Base-by-base conservation (phyloP, 2,329 filamentous ascomycete genomes). In the Diaporthe australafricana region DNA sequence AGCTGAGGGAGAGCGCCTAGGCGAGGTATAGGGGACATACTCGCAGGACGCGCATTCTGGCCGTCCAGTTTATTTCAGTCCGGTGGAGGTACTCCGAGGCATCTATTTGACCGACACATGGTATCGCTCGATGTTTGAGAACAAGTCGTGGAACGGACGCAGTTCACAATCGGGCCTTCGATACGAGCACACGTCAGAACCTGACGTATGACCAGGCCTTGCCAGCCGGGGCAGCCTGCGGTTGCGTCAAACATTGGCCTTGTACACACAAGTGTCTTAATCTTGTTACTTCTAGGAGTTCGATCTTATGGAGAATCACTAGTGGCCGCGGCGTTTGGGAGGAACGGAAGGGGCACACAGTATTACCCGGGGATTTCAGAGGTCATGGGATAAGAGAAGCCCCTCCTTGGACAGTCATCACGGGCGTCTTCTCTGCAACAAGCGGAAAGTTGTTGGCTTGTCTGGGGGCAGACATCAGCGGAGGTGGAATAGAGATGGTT, bases 41-140 rank as follows among this genome's bases (percentile, higher is more conserved):
- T 5, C 16, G 60, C 69, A 68, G 75, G 75, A 65, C 38, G 50
- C 35, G 42, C 8, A 20, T 25, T 12, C 35, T 38, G 30, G 30
- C 27, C 25, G 12, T n/a, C 60, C 45, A 12, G 5, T 11, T 30
- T 50, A 50, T 45, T 35, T 2, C 30, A 65, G 42, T 45, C 45
- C 45, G 27, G 0, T 1, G 8, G 5, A 2, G 8, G 30, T n/a
- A 25, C 1, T n/a, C 12, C 30, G 22, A 35, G 45, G 12, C n/a
- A 11, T 63, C 42, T 32, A 35, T 27, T 25, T 48, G 60, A 14
- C 30, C 27, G 3, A 25, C 2, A 27, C 48, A 38, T 50, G 45
- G 60, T 38, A 25, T n/a, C 14, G 45, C 45, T 50, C 30, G 4
- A 48, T 63, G 42, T 63, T 32, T 11, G n/a, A 32, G 27, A 20